phyloP scores from a whole-genome alignment of 371 early-diverging fungal species.

The Thermomucor indicae-seudaticae region DNA sequence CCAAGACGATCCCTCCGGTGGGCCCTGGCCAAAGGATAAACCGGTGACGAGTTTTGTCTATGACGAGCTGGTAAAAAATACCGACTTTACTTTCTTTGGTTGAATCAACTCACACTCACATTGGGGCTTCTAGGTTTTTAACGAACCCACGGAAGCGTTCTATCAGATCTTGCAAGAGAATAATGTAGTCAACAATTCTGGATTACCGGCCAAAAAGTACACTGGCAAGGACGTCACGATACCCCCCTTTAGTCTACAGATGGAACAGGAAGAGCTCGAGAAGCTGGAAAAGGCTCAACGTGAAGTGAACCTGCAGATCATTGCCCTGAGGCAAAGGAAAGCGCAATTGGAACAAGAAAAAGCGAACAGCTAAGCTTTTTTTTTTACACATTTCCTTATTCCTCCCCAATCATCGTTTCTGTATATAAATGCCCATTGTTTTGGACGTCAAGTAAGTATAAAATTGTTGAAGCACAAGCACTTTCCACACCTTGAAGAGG shows the following conservation, averaged over 20 bases:
- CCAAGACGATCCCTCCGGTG: constrained; percentile 61
- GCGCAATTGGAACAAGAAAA: constrained; percentile 44
- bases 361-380: background rate
- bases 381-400: too few relatives aligned
- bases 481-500: too few relatives aligned
- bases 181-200: constrained; percentile 29
- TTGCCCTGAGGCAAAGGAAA: constrained; percentile 49
- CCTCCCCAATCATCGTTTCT: too few relatives aligned
- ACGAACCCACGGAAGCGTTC: constrained; percentile 84
- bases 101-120: background rate
- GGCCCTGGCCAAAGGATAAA: constrained; percentile 70
- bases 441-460: too few relatives aligned
- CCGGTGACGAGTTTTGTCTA: constrained; percentile 74
- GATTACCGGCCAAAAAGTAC: constrained; percentile 30
- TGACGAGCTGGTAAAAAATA: constrained; percentile 67
- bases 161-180: constrained; percentile 63
- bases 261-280: constrained; percentile 66
- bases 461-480: too few relatives aligned
- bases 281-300: constrained; percentile 53
- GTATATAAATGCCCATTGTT: too few relatives aligned
- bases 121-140: constrained; percentile 60
- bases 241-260: constrained; percentile 52
- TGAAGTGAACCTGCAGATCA: constrained; percentile 59
- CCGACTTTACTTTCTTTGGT: background rate
- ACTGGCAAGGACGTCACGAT: constrained; percentile 24